These are phyloP conservation scores for Papiliotrema nemorosa DNA, from an alignment of 1,284 basidiomycete genomes.

Conservation along the genomic window DNA sequence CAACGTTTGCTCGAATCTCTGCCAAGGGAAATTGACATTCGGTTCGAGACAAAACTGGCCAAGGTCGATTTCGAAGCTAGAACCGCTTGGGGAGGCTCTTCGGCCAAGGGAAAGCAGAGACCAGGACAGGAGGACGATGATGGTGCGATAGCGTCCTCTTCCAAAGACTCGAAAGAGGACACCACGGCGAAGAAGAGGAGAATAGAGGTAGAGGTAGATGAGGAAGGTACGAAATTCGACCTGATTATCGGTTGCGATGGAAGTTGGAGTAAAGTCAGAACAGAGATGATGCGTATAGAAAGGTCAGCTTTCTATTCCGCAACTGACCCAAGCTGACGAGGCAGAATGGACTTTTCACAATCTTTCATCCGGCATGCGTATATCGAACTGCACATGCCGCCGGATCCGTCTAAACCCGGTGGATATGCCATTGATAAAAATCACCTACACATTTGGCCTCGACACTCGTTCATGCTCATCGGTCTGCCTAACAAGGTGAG, in stretches of 20 bases:
- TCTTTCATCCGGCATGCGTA: slow-evolving; percentile 94
- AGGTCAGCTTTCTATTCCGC: slow-evolving; percentile 58
- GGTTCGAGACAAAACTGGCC: slow-evolving; percentile 78
- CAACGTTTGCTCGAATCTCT: slow-evolving; percentile 69
- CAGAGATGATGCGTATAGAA: slow-evolving; percentile 83
- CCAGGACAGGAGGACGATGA: slow-evolving; percentile 49
- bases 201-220: slow-evolving; percentile 37
- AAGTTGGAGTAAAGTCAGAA: slow-evolving; percentile 76
- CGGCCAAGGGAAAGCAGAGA: slow-evolving; percentile 1
- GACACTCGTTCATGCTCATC: slow-evolving; percentile 98
- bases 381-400: slow-evolving; percentile 91
- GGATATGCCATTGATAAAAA: slow-evolving; percentile 87
- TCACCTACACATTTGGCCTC: slow-evolving; percentile 98
- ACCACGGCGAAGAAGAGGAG: slow-evolving; percentile 10
- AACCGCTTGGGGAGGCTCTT: slow-evolving; percentile 29
- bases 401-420: slow-evolving; percentile 58
- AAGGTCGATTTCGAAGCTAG: slow-evolving; percentile 65
- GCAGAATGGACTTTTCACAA: slow-evolving; percentile 87
- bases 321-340: neutral
- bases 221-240: slow-evolving; percentile 60
- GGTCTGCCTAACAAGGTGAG: slow-evolving; percentile 90
- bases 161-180: slow-evolving; percentile 1
- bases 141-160: slow-evolving; percentile 48
- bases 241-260: slow-evolving; percentile 86
- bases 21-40: slow-evolving; percentile 60